Evolutionary conservation across 208 protist species (phyloP), one percentile per base, ranked within the genome.

Genomic region (Eutreptiella sp.): DNA sequence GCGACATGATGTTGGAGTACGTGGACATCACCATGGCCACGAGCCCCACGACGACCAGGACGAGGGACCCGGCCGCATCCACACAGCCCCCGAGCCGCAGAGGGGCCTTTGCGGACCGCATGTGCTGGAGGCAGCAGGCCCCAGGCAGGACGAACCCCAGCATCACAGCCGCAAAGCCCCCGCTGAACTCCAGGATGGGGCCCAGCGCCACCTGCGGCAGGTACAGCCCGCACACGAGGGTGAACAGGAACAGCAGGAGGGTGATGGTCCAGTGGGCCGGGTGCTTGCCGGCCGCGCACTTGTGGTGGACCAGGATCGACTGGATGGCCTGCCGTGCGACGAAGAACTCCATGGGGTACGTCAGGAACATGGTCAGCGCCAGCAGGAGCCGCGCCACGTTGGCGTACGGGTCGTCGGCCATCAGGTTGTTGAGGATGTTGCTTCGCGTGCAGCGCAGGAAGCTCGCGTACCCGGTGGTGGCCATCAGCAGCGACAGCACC

Each of bases 261-360:
- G 50, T 57, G n/a, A 32, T 9, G n/a, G 24, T n/a, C n/a, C 28
- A 57, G 28, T 57, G 28, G 7, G n/a, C 14, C n/a, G 14, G 50
- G 7, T 26, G 36, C 9, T 42, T 32, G 36, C 28, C 28, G 23
- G 9, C 14, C 11, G 36, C 9, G 36, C 7, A n/a, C n/a, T n/a
- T n/a, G n/a, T n/a, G n/a, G 16, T 32, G 14, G 11, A 57, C 11
- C 11, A 53, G 31, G n/a, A 57, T 7, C n/a, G 50, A 47, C 26
- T 24, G 33, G 21, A 32, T 9, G 11, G 50, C 50, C 36, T 57
- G 50, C 28, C 50, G 14, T 16, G 39, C 50, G 11, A 57, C 50
- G 39, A 57, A 57, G 36, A 57, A 57, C 36, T 57, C 50, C 50
- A 57, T 57, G 31, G 50, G 50, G 23, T 41, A 57, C n/a, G 50